Base-by-base conservation (phyloP, 2,329 filamentous ascomycete species). In the Xylaria sp. region DNA sequence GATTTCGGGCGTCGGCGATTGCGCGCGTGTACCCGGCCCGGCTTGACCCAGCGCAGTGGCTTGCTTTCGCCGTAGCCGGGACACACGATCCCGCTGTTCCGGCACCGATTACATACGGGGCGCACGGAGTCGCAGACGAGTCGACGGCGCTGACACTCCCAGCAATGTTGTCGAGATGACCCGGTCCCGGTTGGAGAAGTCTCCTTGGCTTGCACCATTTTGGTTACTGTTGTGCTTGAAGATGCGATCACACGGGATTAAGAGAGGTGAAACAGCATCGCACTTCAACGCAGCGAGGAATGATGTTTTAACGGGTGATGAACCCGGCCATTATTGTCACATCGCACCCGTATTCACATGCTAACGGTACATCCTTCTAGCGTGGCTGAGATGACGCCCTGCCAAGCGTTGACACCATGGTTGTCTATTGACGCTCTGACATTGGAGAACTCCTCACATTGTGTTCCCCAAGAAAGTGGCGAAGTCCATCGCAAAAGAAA, bases 111-210 rank as follows among this genome's bases (percentile, higher is more conserved):
- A 64, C 76, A 78, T 37, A 67, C 64, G 2, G 76, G 75, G 6
- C 60, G 68, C 13, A 63, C 65, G 13, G 70, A 71, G 60, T 78
- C 75, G 61, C 76, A 78, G n/a, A 75, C 75, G 6, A 76, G 63
- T 6, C 70, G 65, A 1, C 75, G 74, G n/a, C 75, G 72, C 19
- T 68, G 73, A 59, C 76, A 78, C 60, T 77, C 76, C 76, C 75
- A 78, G 63, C 76, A 78, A 55, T 76, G 73, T 52, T 65, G 69
- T 37, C 60, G 61, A 11, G 53, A 30, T 1, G 53, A 13, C 2
- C 57, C 52, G 30, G 42, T 18, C 30, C 19, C 30, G 34, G 7
- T 7, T 39, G 54, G 50, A 16, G 13, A 8, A 30, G 42, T 44
- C 34, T 55, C 53, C 9, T 46, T 52, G 39, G 19, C 48, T 50